Conservation (phyloP, 1,284 basidiomycete species). For the Termitomyces sp. region DNA sequence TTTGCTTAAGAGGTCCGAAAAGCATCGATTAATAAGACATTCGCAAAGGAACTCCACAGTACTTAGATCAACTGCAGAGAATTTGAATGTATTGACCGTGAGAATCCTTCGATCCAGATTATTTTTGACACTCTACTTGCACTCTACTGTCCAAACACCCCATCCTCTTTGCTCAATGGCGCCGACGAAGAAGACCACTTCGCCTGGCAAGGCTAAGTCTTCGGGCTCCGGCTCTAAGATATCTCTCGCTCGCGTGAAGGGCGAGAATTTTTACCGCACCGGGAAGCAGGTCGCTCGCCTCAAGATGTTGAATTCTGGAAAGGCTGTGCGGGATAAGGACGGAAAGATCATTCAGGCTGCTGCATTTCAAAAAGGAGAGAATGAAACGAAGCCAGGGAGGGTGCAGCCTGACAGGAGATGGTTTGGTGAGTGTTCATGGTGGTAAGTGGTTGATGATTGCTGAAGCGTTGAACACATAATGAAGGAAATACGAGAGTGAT, state of each 20-base stretch:
- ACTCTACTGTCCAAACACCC: neutral
- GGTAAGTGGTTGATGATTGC: slow-evolving; percentile 3
- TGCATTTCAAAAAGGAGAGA: slow-evolving; percentile 88
- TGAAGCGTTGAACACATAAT: neutral
- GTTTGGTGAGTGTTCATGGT: slow-evolving; percentile 70
- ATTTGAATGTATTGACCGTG: slow-evolving; percentile 9
- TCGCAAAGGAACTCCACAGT: too few relatives aligned
- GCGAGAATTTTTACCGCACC: slow-evolving; percentile 92
- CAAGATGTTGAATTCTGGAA: slow-evolving; percentile 90
- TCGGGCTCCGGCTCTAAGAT: slow-evolving; percentile 47
- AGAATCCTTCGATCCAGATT: slow-evolving; percentile 18
- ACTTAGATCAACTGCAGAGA: too few relatives aligned
- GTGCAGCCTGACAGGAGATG: slow-evolving; percentile 91
- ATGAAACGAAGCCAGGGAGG: slow-evolving; percentile 81
- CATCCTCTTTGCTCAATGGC: slow-evolving; percentile 43
- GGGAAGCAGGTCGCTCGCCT: slow-evolving; percentile 78
- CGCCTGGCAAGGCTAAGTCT: slow-evolving; percentile 48
- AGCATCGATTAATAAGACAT: too few relatives aligned
- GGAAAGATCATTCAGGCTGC: slow-evolving; percentile 91
- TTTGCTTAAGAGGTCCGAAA: neutral
- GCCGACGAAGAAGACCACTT: slow-evolving; percentile 42
- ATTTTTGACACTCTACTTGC: slow-evolving; percentile 14
- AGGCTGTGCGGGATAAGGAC: slow-evolving; percentile 82
- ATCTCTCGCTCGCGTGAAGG: slow-evolving; percentile 73
- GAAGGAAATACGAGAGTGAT: slow-evolving; percentile 96